These are phyloP conservation scores for Microbotryum saponariae DNA, from an alignment of 1,284 basidiomycete species.

Conservation along the genomic window DNA sequence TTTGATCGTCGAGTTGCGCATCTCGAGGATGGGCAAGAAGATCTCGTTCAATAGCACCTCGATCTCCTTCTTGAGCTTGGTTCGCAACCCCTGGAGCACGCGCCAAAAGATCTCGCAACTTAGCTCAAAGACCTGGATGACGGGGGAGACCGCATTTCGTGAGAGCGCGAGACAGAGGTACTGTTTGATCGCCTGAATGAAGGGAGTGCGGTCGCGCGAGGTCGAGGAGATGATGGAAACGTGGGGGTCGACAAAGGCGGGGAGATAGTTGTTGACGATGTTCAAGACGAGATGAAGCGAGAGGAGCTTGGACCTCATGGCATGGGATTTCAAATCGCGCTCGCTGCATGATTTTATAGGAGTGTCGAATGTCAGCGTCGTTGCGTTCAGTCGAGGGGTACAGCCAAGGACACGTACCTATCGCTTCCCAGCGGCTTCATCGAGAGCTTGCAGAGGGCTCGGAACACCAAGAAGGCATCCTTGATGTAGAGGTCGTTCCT, in stretches of 20 bases:
- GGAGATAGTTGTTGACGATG: conserved; percentile 84
- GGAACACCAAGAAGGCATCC: conserved; percentile 92
- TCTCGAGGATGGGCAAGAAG: conserved; percentile 96
- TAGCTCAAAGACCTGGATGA: conserved; percentile 94
- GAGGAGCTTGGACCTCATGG: conserved; percentile 88
- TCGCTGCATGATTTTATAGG: conserved; percentile 51
- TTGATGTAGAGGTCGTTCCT: conserved; percentile 57
- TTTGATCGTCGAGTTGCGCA: conserved; percentile 90
- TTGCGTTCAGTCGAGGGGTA: not conserved
- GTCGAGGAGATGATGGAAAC: conserved; percentile 83
- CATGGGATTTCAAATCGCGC: conserved; percentile 83
- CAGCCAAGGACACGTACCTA: conserved; percentile 52
- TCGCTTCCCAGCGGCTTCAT: conserved; percentile 92
- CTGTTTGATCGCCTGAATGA: conserved; percentile 86
- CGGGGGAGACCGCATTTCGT: conserved; percentile 89
- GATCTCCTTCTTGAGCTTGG: conserved; percentile 99
- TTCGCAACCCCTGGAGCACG: conserved; percentile 83
- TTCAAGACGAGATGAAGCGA: conserved; percentile 87
- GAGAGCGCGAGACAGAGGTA: conserved; percentile 90
- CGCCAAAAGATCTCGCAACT: conserved; percentile 99
- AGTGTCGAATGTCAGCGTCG: conserved; percentile 1
- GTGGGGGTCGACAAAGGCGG: conserved; percentile 72
- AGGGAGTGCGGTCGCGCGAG: conserved; percentile 73
- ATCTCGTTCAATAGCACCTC: conserved; percentile 97
- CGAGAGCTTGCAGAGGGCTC: conserved; percentile 90